phyloP scores from a whole-genome alignment of 352 stramenopile species.

The Pythium aquatile region DNA sequence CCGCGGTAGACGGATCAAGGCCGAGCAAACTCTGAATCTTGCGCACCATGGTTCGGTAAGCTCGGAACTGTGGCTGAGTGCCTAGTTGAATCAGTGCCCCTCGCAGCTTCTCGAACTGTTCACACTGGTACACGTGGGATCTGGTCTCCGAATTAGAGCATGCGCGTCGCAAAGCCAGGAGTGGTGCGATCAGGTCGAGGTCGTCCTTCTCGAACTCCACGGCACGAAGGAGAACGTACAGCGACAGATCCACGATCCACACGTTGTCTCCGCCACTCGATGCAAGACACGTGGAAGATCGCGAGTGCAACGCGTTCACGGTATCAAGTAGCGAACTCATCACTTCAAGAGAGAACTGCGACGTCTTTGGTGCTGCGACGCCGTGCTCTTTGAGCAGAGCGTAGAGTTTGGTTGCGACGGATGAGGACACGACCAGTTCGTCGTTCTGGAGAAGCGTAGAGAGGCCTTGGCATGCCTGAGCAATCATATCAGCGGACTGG shows the following conservation, averaged over 20 bases:
- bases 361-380: constrained; percentile 37
- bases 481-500: constrained; percentile 13
- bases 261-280: background rate
- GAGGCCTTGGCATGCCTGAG: constrained; percentile 18
- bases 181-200: constrained; percentile 43
- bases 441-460: constrained; percentile 36
- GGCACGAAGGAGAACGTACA: constrained; percentile 45
- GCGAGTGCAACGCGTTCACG: constrained; percentile 17
- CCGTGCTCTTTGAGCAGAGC: constrained; percentile 33
- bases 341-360: constrained; percentile 53
- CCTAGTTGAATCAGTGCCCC: constrained; percentile 38
- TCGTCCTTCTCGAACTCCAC: constrained; percentile 35
- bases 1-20: constrained; percentile 26
- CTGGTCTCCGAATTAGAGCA: constrained; percentile 39
- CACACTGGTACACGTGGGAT: constrained; percentile 41
- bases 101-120: constrained; percentile 43
- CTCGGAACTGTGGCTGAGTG: constrained; percentile 33
- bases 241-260: constrained; percentile 48
- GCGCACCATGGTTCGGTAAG: constrained; percentile 36
- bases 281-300: background rate
- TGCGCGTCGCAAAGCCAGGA: constrained; percentile 43
- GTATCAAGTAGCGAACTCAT: constrained; percentile 50
- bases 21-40: constrained; percentile 51
- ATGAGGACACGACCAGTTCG: constrained; percentile 16
- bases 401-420: constrained; percentile 24